Conservation (phyloP, 768 basidiomycete species). For the Termitomyces sp. region DNA sequence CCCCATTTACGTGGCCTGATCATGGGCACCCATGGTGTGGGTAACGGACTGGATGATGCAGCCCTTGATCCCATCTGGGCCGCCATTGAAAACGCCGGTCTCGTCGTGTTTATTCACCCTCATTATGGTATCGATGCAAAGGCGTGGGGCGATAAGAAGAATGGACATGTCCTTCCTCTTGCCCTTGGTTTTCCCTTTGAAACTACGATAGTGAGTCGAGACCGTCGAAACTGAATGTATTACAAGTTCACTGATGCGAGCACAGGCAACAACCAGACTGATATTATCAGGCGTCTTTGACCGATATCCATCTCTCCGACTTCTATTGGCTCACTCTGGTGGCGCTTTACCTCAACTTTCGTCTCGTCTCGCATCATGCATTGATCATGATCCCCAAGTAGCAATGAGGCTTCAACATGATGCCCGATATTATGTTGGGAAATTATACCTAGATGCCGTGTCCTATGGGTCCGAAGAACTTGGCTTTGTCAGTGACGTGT, state of each 20-base stretch:
- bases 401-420: slow-evolving; percentile 73
- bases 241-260: slow-evolving; percentile 3
- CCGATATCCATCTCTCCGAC: slow-evolving; percentile 65
- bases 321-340: slow-evolving; percentile 85
- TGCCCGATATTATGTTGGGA: slow-evolving; percentile 77
- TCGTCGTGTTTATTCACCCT: slow-evolving; percentile 82
- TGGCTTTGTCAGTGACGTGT: slow-evolving; percentile 65
- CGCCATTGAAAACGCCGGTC: slow-evolving; percentile 60
- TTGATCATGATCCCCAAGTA: slow-evolving; percentile 79
- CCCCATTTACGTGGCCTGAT: slow-evolving; percentile 73
- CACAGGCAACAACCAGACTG: slow-evolving; percentile 65
- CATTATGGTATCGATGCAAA: slow-evolving; percentile 78
- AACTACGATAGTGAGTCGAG: slow-evolving; percentile 67
- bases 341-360: slow-evolving; percentile 81
- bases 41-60: slow-evolving; percentile 76
- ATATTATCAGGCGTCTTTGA: slow-evolving; percentile 81
- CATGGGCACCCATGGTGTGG: slow-evolving; percentile 75
- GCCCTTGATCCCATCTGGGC: slow-evolving; percentile 77
- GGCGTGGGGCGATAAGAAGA: slow-evolving; percentile 70
- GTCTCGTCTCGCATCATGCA: slow-evolving; percentile 79
- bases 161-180: slow-evolving; percentile 85
- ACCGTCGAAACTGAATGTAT: neutral
- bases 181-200: slow-evolving; percentile 89
- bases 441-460: slow-evolving; percentile 82
- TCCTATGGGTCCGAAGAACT: slow-evolving; percentile 85